Evolutionary conservation across 2,329 filamentous ascomycete genomes (phyloP), one percentile per base, ranked within the genome.

Genomic region (Fusarium duplospermum): DNA sequence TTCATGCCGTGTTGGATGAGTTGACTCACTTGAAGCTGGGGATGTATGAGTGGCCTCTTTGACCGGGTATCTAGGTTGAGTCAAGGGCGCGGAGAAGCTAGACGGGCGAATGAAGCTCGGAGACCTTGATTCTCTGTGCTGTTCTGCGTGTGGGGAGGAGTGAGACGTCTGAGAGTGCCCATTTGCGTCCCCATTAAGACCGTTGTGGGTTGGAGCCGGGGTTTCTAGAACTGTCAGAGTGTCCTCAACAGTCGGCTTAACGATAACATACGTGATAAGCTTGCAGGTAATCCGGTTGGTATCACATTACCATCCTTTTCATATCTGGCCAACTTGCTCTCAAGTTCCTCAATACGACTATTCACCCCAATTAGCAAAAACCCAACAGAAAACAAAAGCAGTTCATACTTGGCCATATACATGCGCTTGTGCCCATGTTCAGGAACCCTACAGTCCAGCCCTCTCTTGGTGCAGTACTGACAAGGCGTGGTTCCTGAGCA

Each of bases 391-490:
- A 11, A 11, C 18, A 11, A 24, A 2, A 3, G 29, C 14, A 42
- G 11, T n/a, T 20, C 16, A 71, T 75, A 78, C 76, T 71, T 78
- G 59, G 76, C 76, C 67, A 78, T 74, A 47, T 78, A 78, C 62
- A 78, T 77, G 35, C 76, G 72, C 58, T 78, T 78, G 5, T 78
- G 76, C 16, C 76, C 77, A 76, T 78, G 76, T 52, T 78, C 76
- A 14, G 76, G 76, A 56, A 78, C 71, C 38, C 74, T 73, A 66
- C 76, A 78, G 59, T 78, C 76, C 18, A 78, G 35, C 4, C 76
- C 76, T 36, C 76, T 76, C 68, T 78, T 78, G 59, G 69, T 62
- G 40, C 76, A 78, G 18, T 78, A 78, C n/a, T 71, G 73, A 61
- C 76, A 78, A 58, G 76, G 76, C 27, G 73, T 78, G 31, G 76